Evolutionary conservation across 129 eudicot species (phyloP).

Genomic region (Tagetes patula): DNA sequence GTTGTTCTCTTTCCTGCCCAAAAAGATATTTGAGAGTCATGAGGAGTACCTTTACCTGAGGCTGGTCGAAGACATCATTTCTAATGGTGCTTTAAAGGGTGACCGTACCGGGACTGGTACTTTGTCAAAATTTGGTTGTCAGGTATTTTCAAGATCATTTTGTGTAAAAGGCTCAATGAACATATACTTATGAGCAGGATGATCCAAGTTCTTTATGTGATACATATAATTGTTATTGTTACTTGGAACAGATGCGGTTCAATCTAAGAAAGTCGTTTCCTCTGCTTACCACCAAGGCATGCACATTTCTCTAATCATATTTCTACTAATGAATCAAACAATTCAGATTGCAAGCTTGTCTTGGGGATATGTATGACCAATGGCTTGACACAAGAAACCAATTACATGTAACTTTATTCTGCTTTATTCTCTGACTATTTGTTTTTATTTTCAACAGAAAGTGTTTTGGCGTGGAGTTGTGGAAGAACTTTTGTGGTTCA

Average conservation of each 20-base stretch:
- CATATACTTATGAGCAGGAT: neutral
- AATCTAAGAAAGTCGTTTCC: conserved; percentile 77
- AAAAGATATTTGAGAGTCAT: conserved; percentile 65
- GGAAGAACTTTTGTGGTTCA: conserved; percentile 92
- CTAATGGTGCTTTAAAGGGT: conserved; percentile 61
- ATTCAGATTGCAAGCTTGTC: neutral
- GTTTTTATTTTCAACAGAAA: conserved; percentile 44
- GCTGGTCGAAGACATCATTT: conserved; percentile 70
- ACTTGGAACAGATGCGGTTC: conserved; percentile 67
- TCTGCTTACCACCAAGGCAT: conserved; percentile 88
- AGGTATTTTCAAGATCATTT: conserved; percentile 52
- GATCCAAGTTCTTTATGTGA: neutral
- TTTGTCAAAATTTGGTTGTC: conserved; percentile 83
- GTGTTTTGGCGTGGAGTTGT: conserved; percentile 95
- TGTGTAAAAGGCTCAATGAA: conserved; percentile 39
- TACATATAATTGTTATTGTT: conserved; percentile 5
- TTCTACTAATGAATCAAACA: neutral
- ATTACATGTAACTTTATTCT: neutral
- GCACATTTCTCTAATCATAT: conserved; percentile 19
- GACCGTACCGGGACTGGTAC: conserved; percentile 88
- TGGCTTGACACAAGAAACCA: neutral
- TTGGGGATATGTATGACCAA: neutral
- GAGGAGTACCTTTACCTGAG: conserved; percentile 67
- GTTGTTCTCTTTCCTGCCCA: conserved; percentile 58
- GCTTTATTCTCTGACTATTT: conserved; percentile 5